Conservation (phyloP, 257 asterid species). For the Solanum appendiculatum region DNA sequence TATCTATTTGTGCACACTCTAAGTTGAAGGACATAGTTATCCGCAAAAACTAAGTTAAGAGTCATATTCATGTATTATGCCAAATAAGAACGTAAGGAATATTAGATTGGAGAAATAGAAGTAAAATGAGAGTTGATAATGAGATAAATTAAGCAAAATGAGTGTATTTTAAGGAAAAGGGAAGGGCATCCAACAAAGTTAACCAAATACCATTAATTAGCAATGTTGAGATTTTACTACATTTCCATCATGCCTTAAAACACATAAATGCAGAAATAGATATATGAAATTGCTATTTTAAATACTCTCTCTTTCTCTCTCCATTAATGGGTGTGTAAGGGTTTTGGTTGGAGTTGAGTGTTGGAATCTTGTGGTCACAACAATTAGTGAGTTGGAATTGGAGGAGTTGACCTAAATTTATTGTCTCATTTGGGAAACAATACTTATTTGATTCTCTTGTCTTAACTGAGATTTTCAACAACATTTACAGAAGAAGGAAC, state of each 20-base stretch:
- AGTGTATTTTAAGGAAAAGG: conserved; percentile 32
- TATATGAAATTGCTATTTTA: background rate
- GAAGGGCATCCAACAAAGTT: conserved; percentile 13
- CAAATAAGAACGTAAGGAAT: no score
- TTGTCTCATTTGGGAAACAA: conserved; percentile 7
- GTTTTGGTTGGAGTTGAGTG: conserved; percentile 17
- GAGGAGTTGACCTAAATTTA: conserved; percentile 68
- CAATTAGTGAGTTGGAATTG: conserved; percentile 5
- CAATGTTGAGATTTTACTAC: conserved; percentile 12
- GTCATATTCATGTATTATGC: no score
- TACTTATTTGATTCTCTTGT: background rate
- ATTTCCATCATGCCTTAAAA: background rate
- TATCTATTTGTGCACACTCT: no score
- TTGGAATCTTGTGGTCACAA: conserved; percentile 67
- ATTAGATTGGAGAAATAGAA: no score
- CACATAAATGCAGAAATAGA: background rate
- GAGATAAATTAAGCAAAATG: conserved; percentile 14
- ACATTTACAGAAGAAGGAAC: background rate
- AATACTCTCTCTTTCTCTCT: background rate
- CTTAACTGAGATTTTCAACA: background rate
- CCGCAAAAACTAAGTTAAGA: no score
- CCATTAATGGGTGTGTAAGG: background rate
- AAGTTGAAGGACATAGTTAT: no score
- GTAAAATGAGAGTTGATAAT: background rate
- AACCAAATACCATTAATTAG: conserved; percentile 20